Percentiles rank a stretch among this genome's conserved stretches.
Evolutionary conservation across 352 stramenopile genomes (phyloP).

Genomic region (Pythium monospermum): DNA sequence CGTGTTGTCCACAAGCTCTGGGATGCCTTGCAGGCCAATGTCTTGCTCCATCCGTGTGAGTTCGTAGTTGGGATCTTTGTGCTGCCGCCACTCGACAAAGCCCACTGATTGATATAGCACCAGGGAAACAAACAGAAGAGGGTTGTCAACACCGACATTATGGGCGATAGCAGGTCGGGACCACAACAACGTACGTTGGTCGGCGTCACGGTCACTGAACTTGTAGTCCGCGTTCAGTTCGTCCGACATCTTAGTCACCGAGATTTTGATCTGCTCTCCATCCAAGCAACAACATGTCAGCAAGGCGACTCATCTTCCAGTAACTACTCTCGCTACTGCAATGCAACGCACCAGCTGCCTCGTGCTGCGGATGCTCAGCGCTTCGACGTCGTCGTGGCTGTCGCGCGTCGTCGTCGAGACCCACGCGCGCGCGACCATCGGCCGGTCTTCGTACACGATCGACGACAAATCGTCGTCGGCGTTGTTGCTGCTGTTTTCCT

Average conservation of each 20-base stretch:
- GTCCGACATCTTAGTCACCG: slow-evolving; percentile 77
- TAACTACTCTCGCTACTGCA: not conserved
- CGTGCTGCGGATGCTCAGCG: slow-evolving; percentile 41
- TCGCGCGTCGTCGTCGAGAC: slow-evolving; percentile 42
- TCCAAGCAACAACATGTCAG: not conserved
- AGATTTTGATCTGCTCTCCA: slow-evolving; percentile 53
- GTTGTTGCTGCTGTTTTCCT: slow-evolving; percentile 21
- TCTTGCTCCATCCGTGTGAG: slow-evolving; percentile 74
- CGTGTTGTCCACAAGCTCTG: slow-evolving; percentile 53
- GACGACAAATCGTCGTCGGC: slow-evolving; percentile 44
- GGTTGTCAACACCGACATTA: not conserved
- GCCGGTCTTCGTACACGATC: slow-evolving; percentile 75
- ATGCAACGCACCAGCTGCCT: slow-evolving; percentile 39
- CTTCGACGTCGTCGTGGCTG: slow-evolving; percentile 61
- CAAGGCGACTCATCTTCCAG: not conserved
- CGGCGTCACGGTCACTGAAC: slow-evolving; percentile 75
- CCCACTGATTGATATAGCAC: slow-evolving; percentile 24
- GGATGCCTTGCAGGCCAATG: slow-evolving; percentile 67
- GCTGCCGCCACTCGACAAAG: slow-evolving; percentile 83
- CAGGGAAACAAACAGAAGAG: not conserved
- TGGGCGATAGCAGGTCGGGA: not conserved
- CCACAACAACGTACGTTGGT: slow-evolving; percentile 73
- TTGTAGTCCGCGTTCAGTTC: slow-evolving; percentile 83
- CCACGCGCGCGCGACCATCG: slow-evolving; percentile 57
- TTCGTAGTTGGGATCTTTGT: slow-evolving; percentile 83